These are phyloP conservation scores for Isabelozyma pseudorhagii DNA, from an alignment of 805 yeast species.

Conservation along the genomic window DNA sequence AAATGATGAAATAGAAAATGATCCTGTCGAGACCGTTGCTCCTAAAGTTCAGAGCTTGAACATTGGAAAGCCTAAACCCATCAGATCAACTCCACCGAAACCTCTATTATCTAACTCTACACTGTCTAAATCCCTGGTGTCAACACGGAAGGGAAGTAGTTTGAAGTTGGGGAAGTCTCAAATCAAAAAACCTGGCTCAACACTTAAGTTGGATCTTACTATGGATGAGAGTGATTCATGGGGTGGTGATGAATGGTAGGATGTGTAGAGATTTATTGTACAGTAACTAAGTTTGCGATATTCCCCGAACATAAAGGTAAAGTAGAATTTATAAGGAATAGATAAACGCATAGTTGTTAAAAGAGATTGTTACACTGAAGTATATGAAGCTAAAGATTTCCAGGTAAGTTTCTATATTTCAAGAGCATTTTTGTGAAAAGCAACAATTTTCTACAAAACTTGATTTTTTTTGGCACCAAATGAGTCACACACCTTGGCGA, in stretches of 20 bases:
- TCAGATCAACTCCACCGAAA: constrained; percentile 1
- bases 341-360: no score
- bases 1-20: constrained; percentile 7
- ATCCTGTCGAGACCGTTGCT: constrained; percentile 3
- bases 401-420: no score
- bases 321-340: no score
- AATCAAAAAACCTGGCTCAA: constrained; percentile 15
- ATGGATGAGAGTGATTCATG: constrained; percentile 29
- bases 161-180: constrained; percentile 19
- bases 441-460: no score
- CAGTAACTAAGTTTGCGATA: no score
- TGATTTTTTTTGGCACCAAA: no score
- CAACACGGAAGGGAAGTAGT: not conserved
- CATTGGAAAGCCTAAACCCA: not conserved
- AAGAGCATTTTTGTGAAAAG: no score
- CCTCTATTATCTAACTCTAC: not conserved
- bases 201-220: constrained; percentile 21
- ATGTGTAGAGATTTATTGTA: not conserved
- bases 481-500: no score
- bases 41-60: not conserved
- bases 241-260: constrained; percentile 19
- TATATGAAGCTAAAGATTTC: no score
- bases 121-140: not conserved
- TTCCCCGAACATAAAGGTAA: no score
- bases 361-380: no score